Base-by-base conservation (phyloP, 2,329 filamentous ascomycete species). In the Pestalotiopsis sp. region DNA sequence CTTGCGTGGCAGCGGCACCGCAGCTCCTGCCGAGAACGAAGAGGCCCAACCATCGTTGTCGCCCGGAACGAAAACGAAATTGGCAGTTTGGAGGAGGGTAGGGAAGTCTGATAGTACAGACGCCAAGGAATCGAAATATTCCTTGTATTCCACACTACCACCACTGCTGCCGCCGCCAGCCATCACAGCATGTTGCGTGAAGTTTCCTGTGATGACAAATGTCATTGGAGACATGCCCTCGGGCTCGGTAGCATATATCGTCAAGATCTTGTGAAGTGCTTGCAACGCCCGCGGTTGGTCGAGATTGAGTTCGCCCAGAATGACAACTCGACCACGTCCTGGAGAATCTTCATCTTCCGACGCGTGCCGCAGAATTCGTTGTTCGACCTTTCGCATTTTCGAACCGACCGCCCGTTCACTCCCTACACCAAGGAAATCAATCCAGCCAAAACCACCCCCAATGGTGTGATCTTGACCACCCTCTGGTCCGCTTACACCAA, bases 21-120 rank as follows among this genome's bases (percentile, higher is more conserved):
- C 89, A 1, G 92, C 91, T 3, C 93, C 93, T 2, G 90, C 91
- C 0, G 89, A 90, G 78, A 97, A 97, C 2, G 94, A 88, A 0
- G 94, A 97, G 4, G 92, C 89, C 96, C 96, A 99, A n/a, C 93
- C 95, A 78, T 99, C 96, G 78, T 98, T 97, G 81, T 98, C 95
- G 38, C 96, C 96, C 0, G 96, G 96, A 0, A 98, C 92, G 77
- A 99, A 97, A 39, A 97, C 85, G 78, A 98, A 97, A 0, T 93
- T 95, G 4, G 93, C 91, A 31, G 88, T 87, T 68, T 92, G 91
- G 58, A 98, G 87, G 14, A 99, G 86, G 0, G 88, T 86, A 3
- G 94, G 93, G 76, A 94, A 98, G 73, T 98, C 94, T 7, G 93
- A 86, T 5, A 99, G 86, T 1, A 93, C 87, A 2, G 91, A 90